Evolutionary conservation across 2,329 filamentous ascomycete genomes (phyloP), one percentile per base, ranked within the genome.

Genomic region (Basipetospora chlamydospora): DNA sequence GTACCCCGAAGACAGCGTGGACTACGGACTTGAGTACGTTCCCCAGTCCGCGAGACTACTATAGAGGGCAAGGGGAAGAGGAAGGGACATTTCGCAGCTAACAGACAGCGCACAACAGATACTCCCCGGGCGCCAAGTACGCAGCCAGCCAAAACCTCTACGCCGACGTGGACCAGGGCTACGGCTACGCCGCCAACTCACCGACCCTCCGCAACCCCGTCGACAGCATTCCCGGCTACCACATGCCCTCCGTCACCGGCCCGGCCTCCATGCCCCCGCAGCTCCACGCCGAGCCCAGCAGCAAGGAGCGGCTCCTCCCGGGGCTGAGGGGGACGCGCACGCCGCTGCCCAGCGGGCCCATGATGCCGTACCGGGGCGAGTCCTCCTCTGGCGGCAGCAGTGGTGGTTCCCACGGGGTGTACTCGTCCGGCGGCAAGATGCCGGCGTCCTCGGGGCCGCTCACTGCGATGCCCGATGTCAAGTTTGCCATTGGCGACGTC

Each of bases 191-290:
- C 44, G 45, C 4, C 51, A 36, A 38, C 33, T 42, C 35, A 18
- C 28, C 44, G 3, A 43, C 43, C 22, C 45, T 62, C n/a, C 50
- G 56, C 6, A 58, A 59, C 26, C 56, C 54, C 56, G 5, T 38
- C 48, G 1, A 17, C 9, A 9, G 26, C n/a, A 7, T 15, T 18
- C 15, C 37, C 25, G 12, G 48, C 1, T 47, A 47, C 26, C 58
- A 60, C 9, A 46, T 53, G 6, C 48, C 56, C 3, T 55, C 49
- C 28, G 60, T 63, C 1, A 50, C 51, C 28, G 58, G 62, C 38
- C 58, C 59, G 5, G 57, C 60, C 0, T 58, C 59, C 0, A 49
- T 64, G 0, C 59, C 60, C 0, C 48, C 47, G 5, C 38, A 53
- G 2, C 37, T 53, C 5, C 46, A 50, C 18, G 46, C 51, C 3